Conservation (phyloP, 495 filamentous ascomycete species). For the Hypomontagnella monticulosa region DNA sequence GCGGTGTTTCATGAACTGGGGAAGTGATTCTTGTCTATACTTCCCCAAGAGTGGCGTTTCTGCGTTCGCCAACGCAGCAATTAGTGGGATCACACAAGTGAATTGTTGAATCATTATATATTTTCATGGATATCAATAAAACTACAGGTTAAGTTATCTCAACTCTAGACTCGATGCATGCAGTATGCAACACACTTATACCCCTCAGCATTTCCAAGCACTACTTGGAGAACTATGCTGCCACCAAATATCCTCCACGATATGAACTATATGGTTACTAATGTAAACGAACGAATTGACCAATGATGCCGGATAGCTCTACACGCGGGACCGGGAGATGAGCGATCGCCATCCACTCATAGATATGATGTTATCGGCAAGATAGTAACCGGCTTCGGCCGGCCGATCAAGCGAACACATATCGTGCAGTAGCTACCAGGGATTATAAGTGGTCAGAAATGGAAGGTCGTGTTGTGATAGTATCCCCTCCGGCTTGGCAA, state of each 20-base stretch:
- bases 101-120: conserved; percentile 12
- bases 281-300: background rate
- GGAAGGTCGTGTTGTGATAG: conserved; percentile 8
- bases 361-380: background rate
- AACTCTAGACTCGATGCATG: too few relatives aligned
- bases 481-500: conserved; percentile 21
- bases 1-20: background rate
- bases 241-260: background rate
- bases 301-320: background rate
- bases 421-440: background rate
- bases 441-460: background rate
- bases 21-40: conserved; percentile 9
- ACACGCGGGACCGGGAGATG: background rate
- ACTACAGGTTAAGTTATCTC: too few relatives aligned
- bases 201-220: background rate
- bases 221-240: background rate
- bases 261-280: background rate
- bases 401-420: too few relatives aligned
- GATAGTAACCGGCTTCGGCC: background rate
- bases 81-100: background rate
- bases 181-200: conserved; percentile 6
- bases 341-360: background rate
- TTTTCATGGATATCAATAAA: too few relatives aligned
- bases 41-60: conserved; percentile 10
- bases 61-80: background rate